These are phyloP conservation scores for Lippia alba DNA, from an alignment of 305 asterid species.

Conservation along the genomic window DNA sequence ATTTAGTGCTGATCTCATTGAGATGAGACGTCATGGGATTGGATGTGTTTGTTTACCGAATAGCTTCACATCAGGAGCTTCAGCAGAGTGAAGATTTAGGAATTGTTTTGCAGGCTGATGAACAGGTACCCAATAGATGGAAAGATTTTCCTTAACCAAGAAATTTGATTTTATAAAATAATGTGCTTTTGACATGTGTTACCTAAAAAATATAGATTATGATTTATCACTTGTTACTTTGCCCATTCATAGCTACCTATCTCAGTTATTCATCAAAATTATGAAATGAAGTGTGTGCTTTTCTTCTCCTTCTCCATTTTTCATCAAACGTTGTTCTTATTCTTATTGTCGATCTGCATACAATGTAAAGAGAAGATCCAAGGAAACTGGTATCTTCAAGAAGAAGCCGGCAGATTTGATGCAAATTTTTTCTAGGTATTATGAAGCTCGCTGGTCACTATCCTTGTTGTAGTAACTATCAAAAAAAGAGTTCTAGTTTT, in stretches of 20 bases:
- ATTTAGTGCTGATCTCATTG: slow-evolving; percentile 97
- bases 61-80: slow-evolving; percentile 89
- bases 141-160: slow-evolving; percentile 28
- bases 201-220: too few relatives aligned
- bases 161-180: slow-evolving; percentile 6
- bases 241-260: slow-evolving; percentile 21
- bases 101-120: slow-evolving; percentile 60
- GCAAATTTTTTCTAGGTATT: slow-evolving; percentile 93
- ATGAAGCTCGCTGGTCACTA: slow-evolving; percentile 9
- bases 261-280: not conserved
- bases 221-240: not conserved
- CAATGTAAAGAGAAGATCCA: slow-evolving; percentile 95
- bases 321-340: slow-evolving; percentile 11
- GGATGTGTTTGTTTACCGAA: slow-evolving; percentile 82
- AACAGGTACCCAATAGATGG: slow-evolving; percentile 49
- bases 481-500: slow-evolving; percentile 6
- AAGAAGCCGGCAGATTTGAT: slow-evolving; percentile 87
- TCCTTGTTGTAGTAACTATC: slow-evolving; percentile 22
- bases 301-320: slow-evolving; percentile 17
- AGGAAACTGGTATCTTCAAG: slow-evolving; percentile 85
- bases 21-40: slow-evolving; percentile 95
- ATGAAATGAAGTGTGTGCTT: slow-evolving; percentile 19
- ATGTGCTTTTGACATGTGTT: slow-evolving; percentile 4
- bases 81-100: slow-evolving; percentile 77
- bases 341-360: slow-evolving; percentile 48